Conservation (phyloP, 2,329 filamentous ascomycete species). For the Rutstroemia sp. region DNA sequence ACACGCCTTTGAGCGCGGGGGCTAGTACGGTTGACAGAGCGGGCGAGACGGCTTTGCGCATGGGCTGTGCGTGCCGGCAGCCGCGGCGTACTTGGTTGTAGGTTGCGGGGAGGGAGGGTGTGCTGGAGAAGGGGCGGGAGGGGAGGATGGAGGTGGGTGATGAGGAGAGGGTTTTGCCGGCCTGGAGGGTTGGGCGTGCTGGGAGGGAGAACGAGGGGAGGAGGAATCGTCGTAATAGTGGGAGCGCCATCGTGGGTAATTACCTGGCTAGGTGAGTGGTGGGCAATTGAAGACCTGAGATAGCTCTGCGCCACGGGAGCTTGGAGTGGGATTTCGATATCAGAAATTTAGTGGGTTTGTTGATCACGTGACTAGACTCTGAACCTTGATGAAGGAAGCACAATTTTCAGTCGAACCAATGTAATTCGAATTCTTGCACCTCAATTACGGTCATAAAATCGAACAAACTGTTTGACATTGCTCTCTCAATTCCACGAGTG, state of each 20-base stretch:
- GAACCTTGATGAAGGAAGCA: not conserved
- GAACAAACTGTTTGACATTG: no score
- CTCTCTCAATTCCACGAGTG: no score
- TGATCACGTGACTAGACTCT: no score
- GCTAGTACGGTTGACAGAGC: slow-evolving; percentile 62
- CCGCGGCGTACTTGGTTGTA: slow-evolving; percentile 35
- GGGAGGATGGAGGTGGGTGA: slow-evolving; percentile 26
- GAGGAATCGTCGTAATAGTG: slow-evolving; percentile 21
- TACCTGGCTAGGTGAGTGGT: not conserved
- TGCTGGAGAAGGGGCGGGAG: slow-evolving; percentile 21
- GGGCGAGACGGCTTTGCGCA: slow-evolving; percentile 81
- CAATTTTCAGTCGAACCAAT: not conserved
- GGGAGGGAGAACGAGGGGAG: slow-evolving; percentile 12
- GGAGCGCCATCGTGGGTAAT: slow-evolving; percentile 17
- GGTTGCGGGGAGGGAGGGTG: not conserved
- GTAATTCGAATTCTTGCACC: not conserved
- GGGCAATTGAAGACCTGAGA: not conserved
- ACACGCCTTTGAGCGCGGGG: slow-evolving; percentile 90
- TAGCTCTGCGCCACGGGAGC: no score
- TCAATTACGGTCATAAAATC: not conserved
- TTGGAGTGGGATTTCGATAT: no score
- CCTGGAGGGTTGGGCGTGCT: not conserved
- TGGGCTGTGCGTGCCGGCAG: slow-evolving; percentile 70
- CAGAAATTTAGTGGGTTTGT: no score
- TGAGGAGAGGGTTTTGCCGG: not conserved